A percentile compares a stretch with the other conserved stretches of the same genome.
Evolutionary conservation across 192 early-diverging fungal genomes (phyloP).

Genomic region (Podila verticillata): DNA sequence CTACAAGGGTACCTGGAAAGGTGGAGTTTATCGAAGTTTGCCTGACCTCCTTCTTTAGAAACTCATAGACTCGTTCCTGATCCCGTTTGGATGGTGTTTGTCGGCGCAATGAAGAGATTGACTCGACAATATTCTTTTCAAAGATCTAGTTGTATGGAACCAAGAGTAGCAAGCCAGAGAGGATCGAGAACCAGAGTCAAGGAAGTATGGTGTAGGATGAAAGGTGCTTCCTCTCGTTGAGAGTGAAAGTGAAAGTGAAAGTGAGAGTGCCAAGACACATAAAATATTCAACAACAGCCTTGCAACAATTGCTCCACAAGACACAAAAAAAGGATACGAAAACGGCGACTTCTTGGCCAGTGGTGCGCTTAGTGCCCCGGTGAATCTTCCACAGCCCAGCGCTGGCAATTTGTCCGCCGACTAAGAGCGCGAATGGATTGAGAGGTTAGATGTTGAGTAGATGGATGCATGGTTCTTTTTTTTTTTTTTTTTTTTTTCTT

Average conservation of each 20-base stretch:
- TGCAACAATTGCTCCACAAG: neutral
- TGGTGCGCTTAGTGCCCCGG: conserved; percentile 64
- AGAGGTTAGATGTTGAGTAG: neutral
- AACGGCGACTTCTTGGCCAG: conserved; percentile 68
- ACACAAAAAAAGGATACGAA: conserved; percentile 62
- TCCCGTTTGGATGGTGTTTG: conserved; percentile 52
- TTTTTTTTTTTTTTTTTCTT: too few species aligned
- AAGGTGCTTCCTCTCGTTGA: neutral
- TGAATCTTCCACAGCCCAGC: conserved; percentile 82
- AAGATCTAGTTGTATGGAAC: conserved; percentile 61
- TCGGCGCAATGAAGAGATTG: conserved; percentile 59
- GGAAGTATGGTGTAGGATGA: conserved; percentile 3
- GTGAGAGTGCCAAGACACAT: neutral
- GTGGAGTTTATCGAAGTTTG: too few species aligned
- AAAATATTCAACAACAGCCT: neutral
- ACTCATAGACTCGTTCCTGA: conserved; percentile 60
- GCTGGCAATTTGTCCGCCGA: conserved; percentile 63
- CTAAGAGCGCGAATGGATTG: conserved; percentile 17
- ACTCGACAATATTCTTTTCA: conserved; percentile 75
- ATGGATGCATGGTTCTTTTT: neutral
- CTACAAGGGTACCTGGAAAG: neutral
- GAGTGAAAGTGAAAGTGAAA: too few species aligned
- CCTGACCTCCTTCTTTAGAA: conserved; percentile 69
- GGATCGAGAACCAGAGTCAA: conserved; percentile 20
- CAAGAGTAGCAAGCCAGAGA: neutral